phyloP scores from a whole-genome alignment of 2,329 filamentous ascomycete genomes.

The Exophiala oligosperma region DNA sequence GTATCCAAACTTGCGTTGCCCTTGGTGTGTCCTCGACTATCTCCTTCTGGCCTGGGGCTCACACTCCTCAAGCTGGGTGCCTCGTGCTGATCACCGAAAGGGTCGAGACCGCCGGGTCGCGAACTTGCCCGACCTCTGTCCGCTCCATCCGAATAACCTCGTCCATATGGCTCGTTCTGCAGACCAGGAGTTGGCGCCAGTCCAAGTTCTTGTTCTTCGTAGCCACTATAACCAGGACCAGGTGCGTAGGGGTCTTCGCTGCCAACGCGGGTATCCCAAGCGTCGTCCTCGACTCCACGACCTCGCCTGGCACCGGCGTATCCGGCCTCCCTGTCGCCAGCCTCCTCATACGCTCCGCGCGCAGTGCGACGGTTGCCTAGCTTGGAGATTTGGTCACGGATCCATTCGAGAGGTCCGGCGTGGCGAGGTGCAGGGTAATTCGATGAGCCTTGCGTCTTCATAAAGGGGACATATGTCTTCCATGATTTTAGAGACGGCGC shows the following conservation, averaged over 20 bases:
- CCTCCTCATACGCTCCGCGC: conserved; percentile 69
- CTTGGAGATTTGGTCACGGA: conserved; percentile 64
- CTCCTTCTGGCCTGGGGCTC: conserved; percentile 72
- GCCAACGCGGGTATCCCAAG: conserved; percentile 80
- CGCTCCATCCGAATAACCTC: conserved; percentile 42
- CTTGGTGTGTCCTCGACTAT: conserved; percentile 33
- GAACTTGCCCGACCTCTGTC: conserved; percentile 44
- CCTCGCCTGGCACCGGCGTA: conserved; percentile 49
- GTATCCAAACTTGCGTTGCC: conserved; percentile 42
- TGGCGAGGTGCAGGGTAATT: conserved; percentile 56
- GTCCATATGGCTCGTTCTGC: conserved; percentile 40
- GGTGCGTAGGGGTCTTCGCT: conserved; percentile 56
- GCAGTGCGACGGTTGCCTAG: conserved; percentile 68
- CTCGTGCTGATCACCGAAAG: conserved; percentile 70
- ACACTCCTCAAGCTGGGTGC: conserved; percentile 67
- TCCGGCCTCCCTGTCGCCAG: conserved; percentile 39
- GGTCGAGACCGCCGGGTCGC: conserved; percentile 49
- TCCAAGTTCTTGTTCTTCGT: conserved; percentile 75
- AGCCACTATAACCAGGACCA: conserved; percentile 56
- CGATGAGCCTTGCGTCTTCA: conserved; percentile 32
- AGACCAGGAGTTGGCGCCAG: conserved; percentile 38
- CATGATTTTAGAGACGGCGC: conserved; percentile 45
- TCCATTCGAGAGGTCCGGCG: conserved; percentile 69
- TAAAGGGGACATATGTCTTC: conserved; percentile 70
- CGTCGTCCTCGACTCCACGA: conserved; percentile 74